phyloP scores from a whole-genome alignment of 495 filamentous ascomycete genomes.

The Lophiotrema nucula region DNA sequence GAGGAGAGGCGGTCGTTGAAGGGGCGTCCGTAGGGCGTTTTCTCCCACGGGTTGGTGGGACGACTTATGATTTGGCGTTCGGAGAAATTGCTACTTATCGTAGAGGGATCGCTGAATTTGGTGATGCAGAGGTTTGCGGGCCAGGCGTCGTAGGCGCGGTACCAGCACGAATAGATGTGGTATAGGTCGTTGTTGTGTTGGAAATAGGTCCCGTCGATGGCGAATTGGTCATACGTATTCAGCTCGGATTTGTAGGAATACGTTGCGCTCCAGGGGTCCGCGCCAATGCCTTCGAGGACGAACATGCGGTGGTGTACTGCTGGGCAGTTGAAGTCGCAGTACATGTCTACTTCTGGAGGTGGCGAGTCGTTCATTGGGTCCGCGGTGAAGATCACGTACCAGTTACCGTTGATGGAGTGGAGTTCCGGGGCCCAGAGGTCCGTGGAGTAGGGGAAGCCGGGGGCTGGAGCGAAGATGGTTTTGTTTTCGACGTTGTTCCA shows the following conservation, averaged over 20 bases:
- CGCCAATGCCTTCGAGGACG: slow-evolving; percentile 43
- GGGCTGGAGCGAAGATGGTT: slow-evolving; percentile 42
- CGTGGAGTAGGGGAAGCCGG: slow-evolving; percentile 45
- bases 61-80: slow-evolving; percentile 48
- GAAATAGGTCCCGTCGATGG: slow-evolving; percentile 55
- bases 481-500: slow-evolving; percentile 48
- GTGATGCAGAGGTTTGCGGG: slow-evolving; percentile 54
- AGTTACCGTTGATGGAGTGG: slow-evolving; percentile 46
- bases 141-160: slow-evolving; percentile 48
- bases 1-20: slow-evolving; percentile 46
- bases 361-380: slow-evolving; percentile 48
- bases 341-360: slow-evolving; percentile 39
- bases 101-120: slow-evolving; percentile 49
- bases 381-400: slow-evolving; percentile 56
- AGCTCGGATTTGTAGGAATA: slow-evolving; percentile 47
- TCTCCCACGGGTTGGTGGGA: slow-evolving; percentile 49
- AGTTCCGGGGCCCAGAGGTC: slow-evolving; percentile 53
- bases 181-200: slow-evolving; percentile 43
- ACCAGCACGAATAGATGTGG: slow-evolving; percentile 55
- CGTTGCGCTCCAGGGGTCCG: slow-evolving; percentile 46
- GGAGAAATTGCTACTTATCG: slow-evolving; percentile 44
- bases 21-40: slow-evolving; percentile 49
- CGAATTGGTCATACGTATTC: slow-evolving; percentile 53
- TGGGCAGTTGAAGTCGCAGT: slow-evolving; percentile 39
- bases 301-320: slow-evolving; percentile 55